These are phyloP conservation scores for Kwoniella botswanensis DNA, from an alignment of 768 basidiomycete genomes.

Conservation along the genomic window DNA sequence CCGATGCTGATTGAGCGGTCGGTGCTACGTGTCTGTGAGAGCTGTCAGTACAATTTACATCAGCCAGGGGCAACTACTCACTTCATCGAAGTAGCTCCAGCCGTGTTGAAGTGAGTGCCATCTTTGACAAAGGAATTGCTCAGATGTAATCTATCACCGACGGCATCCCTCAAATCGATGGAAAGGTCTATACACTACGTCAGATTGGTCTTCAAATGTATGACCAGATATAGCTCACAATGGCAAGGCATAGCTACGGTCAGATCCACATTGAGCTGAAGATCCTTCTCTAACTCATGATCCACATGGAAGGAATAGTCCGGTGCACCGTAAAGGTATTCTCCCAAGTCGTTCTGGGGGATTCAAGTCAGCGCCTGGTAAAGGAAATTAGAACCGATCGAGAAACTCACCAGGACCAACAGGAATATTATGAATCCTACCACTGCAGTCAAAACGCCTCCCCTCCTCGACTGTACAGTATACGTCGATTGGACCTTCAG, in stretches of 20 bases:
- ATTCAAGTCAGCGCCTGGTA: neutral
- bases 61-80: slow-evolving; percentile 40
- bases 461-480: slow-evolving; percentile 44
- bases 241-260: slow-evolving; percentile 90
- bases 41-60: neutral
- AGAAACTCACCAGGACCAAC: slow-evolving; percentile 44
- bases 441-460: slow-evolving; percentile 52
- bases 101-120: slow-evolving; percentile 82
- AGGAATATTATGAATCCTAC: slow-evolving; percentile 53
- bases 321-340: slow-evolving; percentile 93
- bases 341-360: slow-evolving; percentile 74
- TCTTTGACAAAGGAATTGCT: slow-evolving; percentile 80
- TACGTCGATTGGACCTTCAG: slow-evolving; percentile 55
- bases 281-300: slow-evolving; percentile 62
- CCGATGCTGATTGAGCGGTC: slow-evolving; percentile 43
- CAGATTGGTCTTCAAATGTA: neutral
- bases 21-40: slow-evolving; percentile 19
- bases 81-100: slow-evolving; percentile 77
- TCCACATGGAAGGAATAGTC: slow-evolving; percentile 90
- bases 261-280: slow-evolving; percentile 90
- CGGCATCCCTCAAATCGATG: slow-evolving; percentile 86
- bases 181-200: slow-evolving; percentile 67
- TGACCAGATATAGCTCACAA: slow-evolving; percentile 66
- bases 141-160: slow-evolving; percentile 89
- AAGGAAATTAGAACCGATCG: neutral